Evolutionary conservation across 2,329 filamentous ascomycete genomes (phyloP).

Genomic region (Aspergillus puulaauensis): DNA sequence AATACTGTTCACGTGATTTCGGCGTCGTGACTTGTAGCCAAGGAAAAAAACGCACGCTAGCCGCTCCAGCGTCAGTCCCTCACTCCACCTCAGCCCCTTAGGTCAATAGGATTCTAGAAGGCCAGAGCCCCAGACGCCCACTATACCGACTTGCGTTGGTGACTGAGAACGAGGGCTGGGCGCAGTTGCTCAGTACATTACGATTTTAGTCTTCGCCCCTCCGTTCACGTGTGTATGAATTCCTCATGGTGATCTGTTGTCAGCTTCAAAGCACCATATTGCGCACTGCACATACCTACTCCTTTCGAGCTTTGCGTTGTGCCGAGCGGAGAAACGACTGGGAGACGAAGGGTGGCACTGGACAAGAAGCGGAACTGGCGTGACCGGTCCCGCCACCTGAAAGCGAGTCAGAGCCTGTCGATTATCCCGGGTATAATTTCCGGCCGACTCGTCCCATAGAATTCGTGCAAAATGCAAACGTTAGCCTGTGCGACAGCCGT

Average conservation of each 20-base stretch:
- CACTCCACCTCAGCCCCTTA: not conserved
- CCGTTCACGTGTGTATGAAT: not conserved
- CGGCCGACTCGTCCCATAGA: slow-evolving; percentile 4
- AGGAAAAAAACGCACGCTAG: not conserved
- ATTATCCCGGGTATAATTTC: slow-evolving; percentile 9
- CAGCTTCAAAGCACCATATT: not conserved
- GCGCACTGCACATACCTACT: not conserved
- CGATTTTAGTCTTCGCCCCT: not conserved
- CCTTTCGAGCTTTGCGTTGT: not conserved
- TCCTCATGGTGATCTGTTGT: not conserved
- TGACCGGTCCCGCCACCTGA: not conserved
- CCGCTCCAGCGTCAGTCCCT: not conserved
- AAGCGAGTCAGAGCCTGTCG: slow-evolving; percentile 9
- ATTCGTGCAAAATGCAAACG: slow-evolving; percentile 10
- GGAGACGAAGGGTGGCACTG: not conserved
- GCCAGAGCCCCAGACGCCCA: not conserved
- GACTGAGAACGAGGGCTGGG: too few relatives aligned
- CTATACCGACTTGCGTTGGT: not conserved
- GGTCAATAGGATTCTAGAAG: not conserved
- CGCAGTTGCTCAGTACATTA: not conserved
- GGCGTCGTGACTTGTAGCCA: not conserved
- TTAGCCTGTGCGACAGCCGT: not conserved
- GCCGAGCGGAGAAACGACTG: not conserved
- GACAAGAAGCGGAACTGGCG: not conserved
- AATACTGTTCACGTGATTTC: not conserved